Conservation (phyloP, 23 red algal genomes). For the Cyanidioschyzon merolae region DNA sequence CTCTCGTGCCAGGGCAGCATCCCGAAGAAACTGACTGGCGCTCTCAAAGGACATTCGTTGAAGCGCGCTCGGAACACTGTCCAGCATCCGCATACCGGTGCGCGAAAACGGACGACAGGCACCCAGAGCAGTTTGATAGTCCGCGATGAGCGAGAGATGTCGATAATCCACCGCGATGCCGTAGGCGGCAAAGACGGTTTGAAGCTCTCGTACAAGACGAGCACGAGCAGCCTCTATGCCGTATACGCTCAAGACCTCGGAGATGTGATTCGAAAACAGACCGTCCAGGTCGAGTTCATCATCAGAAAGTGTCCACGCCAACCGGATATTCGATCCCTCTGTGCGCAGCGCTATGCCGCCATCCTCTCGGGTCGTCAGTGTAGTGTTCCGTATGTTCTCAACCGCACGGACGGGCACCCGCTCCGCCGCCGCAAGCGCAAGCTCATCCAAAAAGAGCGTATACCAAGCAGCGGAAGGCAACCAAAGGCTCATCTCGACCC, state of each 20-base stretch:
- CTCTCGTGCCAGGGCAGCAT: slow-evolving; percentile 39
- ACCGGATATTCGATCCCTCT: slow-evolving; percentile 65
- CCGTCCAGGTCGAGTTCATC: slow-evolving; percentile 43
- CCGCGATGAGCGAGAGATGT: slow-evolving; percentile 75
- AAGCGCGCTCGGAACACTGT: slow-evolving; percentile 35
- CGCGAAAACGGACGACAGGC: slow-evolving; percentile 67
- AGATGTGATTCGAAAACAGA: slow-evolving; percentile 75
- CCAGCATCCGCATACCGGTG: slow-evolving; percentile 28
- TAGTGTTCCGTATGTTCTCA: slow-evolving; percentile 24
- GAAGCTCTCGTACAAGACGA: slow-evolving; percentile 52
- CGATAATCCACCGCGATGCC: slow-evolving; percentile 89
- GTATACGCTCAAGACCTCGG: slow-evolving; percentile 52
- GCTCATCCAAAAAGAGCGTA: slow-evolving; percentile 17
- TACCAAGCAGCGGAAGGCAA: neutral
- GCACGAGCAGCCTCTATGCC: slow-evolving; percentile 76
- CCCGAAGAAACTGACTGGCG: slow-evolving; percentile 64
- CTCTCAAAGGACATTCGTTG: slow-evolving; percentile 90
- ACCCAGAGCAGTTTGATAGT: slow-evolving; percentile 63
- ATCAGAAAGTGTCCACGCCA: slow-evolving; percentile 32
- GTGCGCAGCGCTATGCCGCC: slow-evolving; percentile 26
- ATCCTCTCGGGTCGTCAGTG: slow-evolving; percentile 1
- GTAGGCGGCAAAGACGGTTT: slow-evolving; percentile 67
- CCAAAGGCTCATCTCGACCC: neutral
- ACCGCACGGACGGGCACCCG: slow-evolving; percentile 27
- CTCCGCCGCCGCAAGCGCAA: slow-evolving; percentile 36